Evolutionary conservation across 2,329 filamentous ascomycete genomes (phyloP), one percentile per base, ranked within the genome.

Genomic region (Pestalotiopsis fici): DNA sequence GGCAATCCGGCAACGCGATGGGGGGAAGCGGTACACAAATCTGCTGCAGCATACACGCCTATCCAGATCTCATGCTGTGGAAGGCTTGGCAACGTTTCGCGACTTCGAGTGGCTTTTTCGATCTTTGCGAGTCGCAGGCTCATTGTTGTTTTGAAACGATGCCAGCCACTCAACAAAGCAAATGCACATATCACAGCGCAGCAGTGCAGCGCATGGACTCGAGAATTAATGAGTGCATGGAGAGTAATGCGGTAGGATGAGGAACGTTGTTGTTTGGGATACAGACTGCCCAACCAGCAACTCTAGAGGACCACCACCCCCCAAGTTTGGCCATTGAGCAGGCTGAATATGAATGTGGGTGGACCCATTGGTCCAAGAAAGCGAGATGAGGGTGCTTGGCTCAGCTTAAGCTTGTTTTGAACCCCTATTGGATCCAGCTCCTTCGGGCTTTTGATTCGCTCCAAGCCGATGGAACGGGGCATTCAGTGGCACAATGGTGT

Each of bases 361-460:
- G 61, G 39, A 25, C 25, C 13, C 27, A 55, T 54, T 13, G 47
- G 12, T 13, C 31, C 9, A 55, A 25, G 43, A 12, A 55, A 47
- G 27, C 61, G 61, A 64, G 37, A 64, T 64, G 61, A 64, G 31
- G n/a, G 2, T 54, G 23, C 61, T 64, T 55, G 47, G 47, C 13
- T 54, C 27, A 21, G 23, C 61, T 64, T 55, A 54, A 64, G 61
- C 61, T 64, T 64, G 61, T 64, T 64, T 64, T 21, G 47, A 55
- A 55, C 61, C 61, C 61, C 61, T 64, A 64, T 64, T 64, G 37
- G 43, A 28, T 35, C 31, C 61, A 47, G 23, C 61, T 50, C 31
- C 23, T 31, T 21, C 25, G 61, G 9, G 43, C 21, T 12, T n/a
- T 31, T 64, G 43, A 64, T 64, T 64, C 18, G 61, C 43, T 28